A percentile compares a stretch with the other conserved stretches of the same genome.
Conservation (phyloP, 495 filamentous ascomycete genomes). For the Neurospora cerealis region DNA sequence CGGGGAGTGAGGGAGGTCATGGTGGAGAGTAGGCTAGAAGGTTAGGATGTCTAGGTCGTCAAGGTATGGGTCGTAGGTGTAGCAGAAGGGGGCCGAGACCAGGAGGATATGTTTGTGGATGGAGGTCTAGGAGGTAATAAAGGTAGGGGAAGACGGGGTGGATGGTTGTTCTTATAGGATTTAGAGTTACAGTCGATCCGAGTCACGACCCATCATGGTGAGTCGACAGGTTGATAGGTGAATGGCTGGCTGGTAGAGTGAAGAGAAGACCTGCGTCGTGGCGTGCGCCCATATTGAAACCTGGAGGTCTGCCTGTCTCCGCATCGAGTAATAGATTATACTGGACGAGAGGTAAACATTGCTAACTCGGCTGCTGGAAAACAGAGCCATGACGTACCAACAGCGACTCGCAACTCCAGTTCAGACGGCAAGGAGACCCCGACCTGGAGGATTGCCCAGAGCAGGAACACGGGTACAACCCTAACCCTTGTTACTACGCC, state of each 20-base stretch:
- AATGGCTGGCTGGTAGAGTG: neutral
- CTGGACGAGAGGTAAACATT: neutral
- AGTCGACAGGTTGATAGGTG: neutral
- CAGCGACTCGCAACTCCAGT: neutral
- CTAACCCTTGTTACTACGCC: neutral
- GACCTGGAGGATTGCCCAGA: neutral
- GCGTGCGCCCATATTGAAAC: neutral
- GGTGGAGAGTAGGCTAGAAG: neutral
- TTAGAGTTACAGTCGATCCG: neutral
- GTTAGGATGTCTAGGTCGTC: neutral
- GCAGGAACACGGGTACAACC: neutral
- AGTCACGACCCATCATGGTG: neutral
- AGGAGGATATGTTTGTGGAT: neutral
- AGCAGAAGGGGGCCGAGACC: neutral
- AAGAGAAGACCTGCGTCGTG: neutral
- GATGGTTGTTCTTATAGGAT: neutral
- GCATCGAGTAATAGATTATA: neutral
- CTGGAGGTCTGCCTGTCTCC: neutral
- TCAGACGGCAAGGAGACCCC: neutral
- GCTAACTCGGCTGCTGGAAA: neutral
- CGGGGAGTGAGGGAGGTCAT: slow-evolving; percentile 77
- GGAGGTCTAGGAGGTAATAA: neutral
- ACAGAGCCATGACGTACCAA: neutral
- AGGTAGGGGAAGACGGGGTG: neutral
- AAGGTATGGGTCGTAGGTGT: neutral